Percentiles rank a stretch among this genome's conserved stretches.
Conservation (phyloP, 2,329 filamentous ascomycete genomes). For the Dothideomycetes sp. region DNA sequence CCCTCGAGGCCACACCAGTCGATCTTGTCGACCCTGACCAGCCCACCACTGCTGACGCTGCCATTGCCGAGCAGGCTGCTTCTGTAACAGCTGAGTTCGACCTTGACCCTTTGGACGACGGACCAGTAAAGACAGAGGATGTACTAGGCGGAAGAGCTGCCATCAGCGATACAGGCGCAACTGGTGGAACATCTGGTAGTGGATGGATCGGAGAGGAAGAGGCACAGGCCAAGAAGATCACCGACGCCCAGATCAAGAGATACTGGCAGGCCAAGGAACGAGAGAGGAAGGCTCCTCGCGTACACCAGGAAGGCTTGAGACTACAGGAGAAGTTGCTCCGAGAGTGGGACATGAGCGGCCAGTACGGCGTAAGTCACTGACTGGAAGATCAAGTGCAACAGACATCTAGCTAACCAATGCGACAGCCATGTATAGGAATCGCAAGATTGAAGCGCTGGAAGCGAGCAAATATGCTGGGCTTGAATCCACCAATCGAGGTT, state of each 20-base stretch:
- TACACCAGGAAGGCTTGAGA: slow-evolving; percentile 66
- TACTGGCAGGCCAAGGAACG: slow-evolving; percentile 71
- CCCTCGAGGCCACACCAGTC: slow-evolving; percentile 16
- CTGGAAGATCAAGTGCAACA: no score
- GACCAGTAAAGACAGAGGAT: slow-evolving; percentile 15
- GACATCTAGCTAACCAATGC: background rate
- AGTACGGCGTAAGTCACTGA: slow-evolving; percentile 67
- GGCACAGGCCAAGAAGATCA: slow-evolving; percentile 51
- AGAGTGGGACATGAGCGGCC: slow-evolving; percentile 83
- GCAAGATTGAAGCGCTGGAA: slow-evolving; percentile 75
- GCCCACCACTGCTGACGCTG: slow-evolving; percentile 27
- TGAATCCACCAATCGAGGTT: slow-evolving; percentile 85
- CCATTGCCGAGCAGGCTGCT: slow-evolving; percentile 26
- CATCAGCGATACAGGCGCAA: slow-evolving; percentile 27
- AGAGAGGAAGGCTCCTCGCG: slow-evolving; percentile 53
- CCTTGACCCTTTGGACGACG: slow-evolving; percentile 14
- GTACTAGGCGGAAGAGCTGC: slow-evolving; percentile 20
- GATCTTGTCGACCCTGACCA: slow-evolving; percentile 20
- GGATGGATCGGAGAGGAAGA: slow-evolving; percentile 32
- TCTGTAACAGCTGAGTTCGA: slow-evolving; percentile 14
- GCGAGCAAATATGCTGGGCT: slow-evolving; percentile 66
- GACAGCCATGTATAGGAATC: slow-evolving; percentile 79
- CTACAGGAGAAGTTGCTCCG: slow-evolving; percentile 76
- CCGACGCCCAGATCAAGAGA: slow-evolving; percentile 55
- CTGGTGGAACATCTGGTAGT: slow-evolving; percentile 31